Conservation (phyloP, 495 filamentous ascomycete species). For the Neurospora tetraspora region DNA sequence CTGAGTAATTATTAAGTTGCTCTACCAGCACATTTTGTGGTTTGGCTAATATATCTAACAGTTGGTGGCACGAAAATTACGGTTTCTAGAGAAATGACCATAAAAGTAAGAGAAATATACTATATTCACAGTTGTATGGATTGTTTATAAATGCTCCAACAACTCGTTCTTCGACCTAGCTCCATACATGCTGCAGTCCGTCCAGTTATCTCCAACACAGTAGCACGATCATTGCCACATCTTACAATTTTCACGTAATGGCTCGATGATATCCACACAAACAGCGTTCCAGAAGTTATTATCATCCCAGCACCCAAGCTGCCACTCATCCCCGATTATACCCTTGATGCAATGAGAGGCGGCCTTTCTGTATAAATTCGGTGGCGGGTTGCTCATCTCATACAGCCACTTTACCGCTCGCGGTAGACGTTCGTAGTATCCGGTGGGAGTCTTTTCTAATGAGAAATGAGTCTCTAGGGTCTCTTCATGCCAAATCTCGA, state of each 20-base stretch:
- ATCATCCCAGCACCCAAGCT: conserved; percentile 3
- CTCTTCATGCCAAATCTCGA: conserved; percentile 14
- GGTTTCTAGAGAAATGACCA: too few relatives aligned
- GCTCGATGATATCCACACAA: conserved; percentile 11
- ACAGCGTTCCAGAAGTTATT: conserved; percentile 1
- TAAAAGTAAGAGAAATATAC: too few relatives aligned
- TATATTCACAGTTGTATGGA: too few relatives aligned
- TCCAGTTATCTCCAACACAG: too few relatives aligned
- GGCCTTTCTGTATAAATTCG: background rate
- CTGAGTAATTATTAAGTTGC: too few relatives aligned
- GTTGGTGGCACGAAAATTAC: too few relatives aligned
- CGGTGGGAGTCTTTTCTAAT: background rate
- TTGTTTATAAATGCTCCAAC: too few relatives aligned
- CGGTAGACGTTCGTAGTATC: background rate
- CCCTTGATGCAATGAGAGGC: background rate
- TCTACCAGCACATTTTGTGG: too few relatives aligned
- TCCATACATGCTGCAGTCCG: too few relatives aligned
- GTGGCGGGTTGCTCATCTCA: background rate
- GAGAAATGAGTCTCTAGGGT: conserved; percentile 8
- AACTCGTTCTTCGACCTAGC: too few relatives aligned
- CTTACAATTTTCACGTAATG: conserved; percentile 3
- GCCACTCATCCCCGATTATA: background rate
- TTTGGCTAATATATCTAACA: too few relatives aligned
- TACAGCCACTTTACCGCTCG: background rate
- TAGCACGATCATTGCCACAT: background rate